These are phyloP conservation scores for Ballota nigra DNA, from an alignment of 257 asterid genomes.

Conservation along the genomic window DNA sequence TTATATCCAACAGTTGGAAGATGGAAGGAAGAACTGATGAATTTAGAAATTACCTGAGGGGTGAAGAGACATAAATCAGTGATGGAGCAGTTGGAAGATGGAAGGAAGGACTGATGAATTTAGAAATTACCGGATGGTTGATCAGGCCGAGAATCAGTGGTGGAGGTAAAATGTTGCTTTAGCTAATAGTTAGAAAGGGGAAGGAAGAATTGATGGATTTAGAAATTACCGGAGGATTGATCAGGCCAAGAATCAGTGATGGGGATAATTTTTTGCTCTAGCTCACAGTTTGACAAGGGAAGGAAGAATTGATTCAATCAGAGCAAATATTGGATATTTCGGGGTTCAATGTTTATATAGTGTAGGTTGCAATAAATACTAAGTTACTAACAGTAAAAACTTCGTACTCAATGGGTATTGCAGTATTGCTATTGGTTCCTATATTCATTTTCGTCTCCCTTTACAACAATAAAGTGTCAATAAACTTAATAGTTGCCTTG, in stretches of 20 bases:
- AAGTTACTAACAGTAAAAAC: not conserved
- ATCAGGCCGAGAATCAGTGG: too few relatives aligned
- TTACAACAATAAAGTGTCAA: not conserved
- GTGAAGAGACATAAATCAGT: not conserved
- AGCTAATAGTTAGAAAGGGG: too few relatives aligned
- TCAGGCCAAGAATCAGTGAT: not conserved
- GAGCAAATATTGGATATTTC: not conserved
- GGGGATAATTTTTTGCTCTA: not conserved
- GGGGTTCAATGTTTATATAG: not conserved
- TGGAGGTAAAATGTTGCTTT: too few relatives aligned
- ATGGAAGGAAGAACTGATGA: not conserved
- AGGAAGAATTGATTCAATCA: not conserved
- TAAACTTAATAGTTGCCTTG: not conserved
- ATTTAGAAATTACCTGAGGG: too few relatives aligned
- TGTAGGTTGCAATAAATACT: not conserved
- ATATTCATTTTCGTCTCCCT: not conserved
- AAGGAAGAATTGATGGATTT: too few relatives aligned
- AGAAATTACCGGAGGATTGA: not conserved
- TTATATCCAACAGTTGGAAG: not conserved
- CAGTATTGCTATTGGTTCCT: not conserved
- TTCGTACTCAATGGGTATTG: not conserved
- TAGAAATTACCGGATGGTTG: too few relatives aligned
- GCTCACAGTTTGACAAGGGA: not conserved
- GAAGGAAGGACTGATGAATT: too few relatives aligned
- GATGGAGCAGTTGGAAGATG: too few relatives aligned